These are phyloP conservation scores for Ustulina deusta DNA, from an alignment of 2,329 filamentous ascomycete species.

Conservation along the genomic window DNA sequence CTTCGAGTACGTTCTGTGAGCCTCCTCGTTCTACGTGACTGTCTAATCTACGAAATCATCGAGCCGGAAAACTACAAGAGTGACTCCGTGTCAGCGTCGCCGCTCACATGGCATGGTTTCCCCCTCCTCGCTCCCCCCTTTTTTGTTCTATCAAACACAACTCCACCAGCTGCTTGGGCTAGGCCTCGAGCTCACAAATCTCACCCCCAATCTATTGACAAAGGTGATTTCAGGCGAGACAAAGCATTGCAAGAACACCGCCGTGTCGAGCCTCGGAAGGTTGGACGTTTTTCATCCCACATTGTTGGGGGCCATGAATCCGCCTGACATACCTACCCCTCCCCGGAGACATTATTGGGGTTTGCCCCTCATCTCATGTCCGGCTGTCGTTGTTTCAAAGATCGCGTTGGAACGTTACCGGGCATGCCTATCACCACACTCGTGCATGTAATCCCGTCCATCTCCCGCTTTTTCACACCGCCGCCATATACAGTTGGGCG, in stretches of 20 bases:
- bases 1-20: not conserved
- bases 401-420: constrained; percentile 26
- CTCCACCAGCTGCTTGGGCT: not conserved
- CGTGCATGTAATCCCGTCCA: not conserved
- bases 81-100: not conserved
- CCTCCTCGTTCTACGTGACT: not conserved
- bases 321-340: constrained; percentile 4
- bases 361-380: constrained; percentile 20
- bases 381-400: constrained; percentile 28
- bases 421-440: not conserved
- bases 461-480: not conserved
- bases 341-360: not conserved
- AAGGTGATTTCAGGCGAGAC: not conserved
- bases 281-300: constrained; percentile 31
- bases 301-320: not conserved
- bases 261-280: constrained; percentile 2
- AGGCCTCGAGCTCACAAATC: not conserved
- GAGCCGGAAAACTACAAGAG: not conserved
- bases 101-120: not conserved
- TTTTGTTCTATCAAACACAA: not conserved
- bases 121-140: not conserved
- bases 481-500: not conserved
- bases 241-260: not conserved
- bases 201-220: not conserved
- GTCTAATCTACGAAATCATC: not conserved